Base-by-base conservation (phyloP, 2,329 filamentous ascomycete genomes). In the Alternaria tenuissima region DNA sequence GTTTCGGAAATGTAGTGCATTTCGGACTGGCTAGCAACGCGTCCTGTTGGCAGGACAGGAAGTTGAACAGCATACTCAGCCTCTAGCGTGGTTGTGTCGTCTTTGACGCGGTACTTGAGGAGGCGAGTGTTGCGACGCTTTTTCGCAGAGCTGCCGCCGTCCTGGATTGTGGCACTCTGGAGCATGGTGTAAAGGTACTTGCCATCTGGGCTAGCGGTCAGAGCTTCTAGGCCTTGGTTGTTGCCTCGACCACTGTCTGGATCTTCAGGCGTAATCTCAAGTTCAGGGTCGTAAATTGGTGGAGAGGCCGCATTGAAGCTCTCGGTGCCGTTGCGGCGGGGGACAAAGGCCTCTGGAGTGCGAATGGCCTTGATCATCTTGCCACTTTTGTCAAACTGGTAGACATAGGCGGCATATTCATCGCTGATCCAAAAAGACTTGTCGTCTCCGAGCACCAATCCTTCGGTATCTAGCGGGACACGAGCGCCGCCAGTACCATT, bases 201-300 rank as follows among this genome's bases (percentile, higher is more conserved):
- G 9, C 89, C 88, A 64, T 90, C 86, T 0, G 84, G 81, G 4
- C 85, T 87, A n/a, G 85, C 77, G 0, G 88, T 89, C 49, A 93
- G 77, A 0, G 87, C 89, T 76, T 93, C 90, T 49, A 92, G 86
- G n/a, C 90, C 90, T 73, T 91, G 89, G 75, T 93, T 93, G 75
- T 93, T 92, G 55, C 84, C 81, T 20, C 90, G 85, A 12, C 90
- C 90, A 1, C 84, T 84, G 1, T 83, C 81, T 0, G 88, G 87
- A 64, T 89, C 81, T 14, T 79, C 81, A 0, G 89, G 89, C 3
- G 75, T 77, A 2, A 86, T 82, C 9, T 78, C 72, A 16, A 82
- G 71, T 14, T 81, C 73, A 0, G 81, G 80, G 53, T 87, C 75
- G 70, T 90, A 91, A 49, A 85, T 79, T 4, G 89, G 88, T 0